phyloP scores from a whole-genome alignment of 208 protist genomes.

The Trypanosoma brucei region DNA sequence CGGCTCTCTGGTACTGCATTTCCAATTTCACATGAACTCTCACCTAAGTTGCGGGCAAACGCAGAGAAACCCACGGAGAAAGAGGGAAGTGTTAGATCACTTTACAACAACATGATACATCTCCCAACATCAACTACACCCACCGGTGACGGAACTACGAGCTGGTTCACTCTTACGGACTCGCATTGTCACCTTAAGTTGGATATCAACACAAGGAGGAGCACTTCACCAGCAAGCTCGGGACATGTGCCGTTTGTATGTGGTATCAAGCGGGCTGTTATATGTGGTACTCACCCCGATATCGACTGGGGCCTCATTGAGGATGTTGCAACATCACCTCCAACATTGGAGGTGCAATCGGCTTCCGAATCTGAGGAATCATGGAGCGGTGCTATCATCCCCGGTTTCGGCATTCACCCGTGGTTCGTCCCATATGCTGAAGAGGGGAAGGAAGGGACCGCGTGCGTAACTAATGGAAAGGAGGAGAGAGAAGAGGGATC shows the following conservation, averaged over 20 bases:
- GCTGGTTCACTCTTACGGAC: conserved; percentile 17
- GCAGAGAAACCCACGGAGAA: no score
- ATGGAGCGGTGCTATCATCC: conserved; percentile 4
- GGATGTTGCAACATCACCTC: background rate
- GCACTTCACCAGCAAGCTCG: background rate
- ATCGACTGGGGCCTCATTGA: conserved; percentile 56
- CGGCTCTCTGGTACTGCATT: no score
- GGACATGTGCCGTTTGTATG: background rate
- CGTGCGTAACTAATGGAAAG: background rate
- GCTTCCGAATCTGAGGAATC: background rate
- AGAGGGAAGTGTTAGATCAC: no score
- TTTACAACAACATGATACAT: no score
- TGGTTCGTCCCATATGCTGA: conserved; percentile 40
- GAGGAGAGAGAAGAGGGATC: background rate
- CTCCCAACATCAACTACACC: background rate
- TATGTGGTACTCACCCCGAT: conserved; percentile 74
- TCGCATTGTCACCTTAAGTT: conserved; percentile 36
- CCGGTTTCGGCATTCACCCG: conserved; percentile 76
- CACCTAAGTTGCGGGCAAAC: no score
- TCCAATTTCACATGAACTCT: no score
- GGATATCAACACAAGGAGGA: background rate
- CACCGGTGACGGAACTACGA: background rate
- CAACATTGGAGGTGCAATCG: background rate
- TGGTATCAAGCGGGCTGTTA: conserved; percentile 19
- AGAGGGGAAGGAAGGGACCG: background rate